Evolutionary conservation across 257 asterid genomes (phyloP).

Genomic region (Verbascum thapsus): DNA sequence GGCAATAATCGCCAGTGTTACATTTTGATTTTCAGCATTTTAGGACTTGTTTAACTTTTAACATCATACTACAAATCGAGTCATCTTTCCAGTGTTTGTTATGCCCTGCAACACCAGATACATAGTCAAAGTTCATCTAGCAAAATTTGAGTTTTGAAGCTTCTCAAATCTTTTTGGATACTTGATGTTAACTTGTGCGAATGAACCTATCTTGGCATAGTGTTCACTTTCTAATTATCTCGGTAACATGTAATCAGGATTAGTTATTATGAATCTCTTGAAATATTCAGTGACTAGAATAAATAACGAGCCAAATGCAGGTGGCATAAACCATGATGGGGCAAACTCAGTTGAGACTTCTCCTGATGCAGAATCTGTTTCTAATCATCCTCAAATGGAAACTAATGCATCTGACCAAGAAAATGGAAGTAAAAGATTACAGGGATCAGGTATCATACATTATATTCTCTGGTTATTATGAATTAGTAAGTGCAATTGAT

Average conservation of each 20-base stretch:
- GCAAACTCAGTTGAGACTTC: background rate
- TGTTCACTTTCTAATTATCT: background rate
- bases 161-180: background rate
- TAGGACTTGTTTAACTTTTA: background rate
- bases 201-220: slow-evolving; percentile 10
- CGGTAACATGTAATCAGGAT: background rate
- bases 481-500: slow-evolving; percentile 1
- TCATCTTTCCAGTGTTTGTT: too few relatives aligned
- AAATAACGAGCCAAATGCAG: background rate
- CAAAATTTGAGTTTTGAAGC: background rate
- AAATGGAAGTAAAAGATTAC: slow-evolving; percentile 10
- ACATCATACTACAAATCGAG: too few relatives aligned
- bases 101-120: background rate
- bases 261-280: background rate
- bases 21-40: background rate
- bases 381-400: slow-evolving; percentile 17
- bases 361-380: slow-evolving; percentile 19
- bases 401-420: background rate
- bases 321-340: background rate
- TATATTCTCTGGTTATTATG: background rate
- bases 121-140: background rate
- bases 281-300: background rate
- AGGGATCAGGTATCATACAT: slow-evolving; percentile 9
- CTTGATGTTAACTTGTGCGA: background rate
- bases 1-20: background rate